phyloP scores from a whole-genome alignment of 345 rosid species.

The Citrus unshiu region DNA sequence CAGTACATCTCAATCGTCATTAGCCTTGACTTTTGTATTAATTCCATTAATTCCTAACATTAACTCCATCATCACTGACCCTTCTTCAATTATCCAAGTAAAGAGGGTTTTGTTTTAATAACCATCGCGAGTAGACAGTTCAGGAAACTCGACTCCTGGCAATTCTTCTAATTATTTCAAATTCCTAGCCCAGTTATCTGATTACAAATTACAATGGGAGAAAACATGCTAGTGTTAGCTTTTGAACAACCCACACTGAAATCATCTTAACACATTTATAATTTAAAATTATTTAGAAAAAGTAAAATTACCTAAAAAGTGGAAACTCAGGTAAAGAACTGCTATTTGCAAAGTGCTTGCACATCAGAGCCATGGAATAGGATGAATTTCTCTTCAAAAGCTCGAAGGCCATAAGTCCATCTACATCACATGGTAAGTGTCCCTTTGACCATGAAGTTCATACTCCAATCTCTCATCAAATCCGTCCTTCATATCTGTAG shows the following conservation, averaged over 20 bases:
- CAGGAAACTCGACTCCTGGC: conserved; percentile 18
- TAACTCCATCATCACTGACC: no score
- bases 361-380: conserved; percentile 50
- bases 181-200: conserved; percentile 11
- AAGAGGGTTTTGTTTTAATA: no score
- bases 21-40: no score
- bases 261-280: no score
- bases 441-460: conserved; percentile 49
- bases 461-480: conserved; percentile 47
- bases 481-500: conserved; percentile 57
- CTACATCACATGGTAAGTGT: conserved; percentile 44
- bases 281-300: background rate
- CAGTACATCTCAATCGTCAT: no score
- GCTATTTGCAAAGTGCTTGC: conserved; percentile 54
- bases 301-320: conserved; percentile 41
- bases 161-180: conserved; percentile 35
- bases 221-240: conserved; percentile 17
- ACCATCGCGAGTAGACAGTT: no score
- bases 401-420: conserved; percentile 72
- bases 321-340: conserved; percentile 36
- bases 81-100: no score
- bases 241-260: background rate
- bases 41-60: no score
- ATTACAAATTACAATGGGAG: conserved; percentile 25
- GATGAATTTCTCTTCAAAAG: conserved; percentile 66